Conservation (phyloP, 2,329 filamentous ascomycete species). For the Talaromyces piceae region DNA sequence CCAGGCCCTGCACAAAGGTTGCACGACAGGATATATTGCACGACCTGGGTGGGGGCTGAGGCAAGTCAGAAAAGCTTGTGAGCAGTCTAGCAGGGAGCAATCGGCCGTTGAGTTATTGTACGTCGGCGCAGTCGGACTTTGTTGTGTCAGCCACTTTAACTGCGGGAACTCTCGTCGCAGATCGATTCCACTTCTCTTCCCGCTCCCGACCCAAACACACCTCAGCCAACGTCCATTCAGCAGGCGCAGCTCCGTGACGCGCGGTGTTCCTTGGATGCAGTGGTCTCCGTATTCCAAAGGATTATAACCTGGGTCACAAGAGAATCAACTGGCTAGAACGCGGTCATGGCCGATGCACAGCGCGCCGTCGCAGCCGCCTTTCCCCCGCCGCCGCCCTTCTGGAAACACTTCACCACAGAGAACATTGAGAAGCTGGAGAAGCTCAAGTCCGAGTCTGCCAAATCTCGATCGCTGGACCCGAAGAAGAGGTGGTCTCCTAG, state of each 20-base stretch:
- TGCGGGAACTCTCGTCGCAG: not conserved
- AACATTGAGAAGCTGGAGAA: constrained; percentile 57
- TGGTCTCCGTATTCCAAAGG: too few relatives aligned
- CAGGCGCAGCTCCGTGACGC: not conserved
- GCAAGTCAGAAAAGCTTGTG: not conserved
- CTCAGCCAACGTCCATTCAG: not conserved
- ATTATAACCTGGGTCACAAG: too few relatives aligned
- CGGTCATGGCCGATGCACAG: constrained; percentile 55
- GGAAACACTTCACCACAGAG: constrained; percentile 73
- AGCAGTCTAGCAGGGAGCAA: too few relatives aligned
- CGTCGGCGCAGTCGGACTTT: not conserved
- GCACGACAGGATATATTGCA: not conserved
- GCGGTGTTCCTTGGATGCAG: too few relatives aligned
- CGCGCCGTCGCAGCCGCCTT: constrained; percentile 57
- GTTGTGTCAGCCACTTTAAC: not conserved
- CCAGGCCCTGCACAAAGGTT: too few relatives aligned
- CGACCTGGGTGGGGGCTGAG: not conserved
- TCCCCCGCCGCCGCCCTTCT: constrained; percentile 83
- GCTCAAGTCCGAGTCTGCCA: constrained; percentile 36
- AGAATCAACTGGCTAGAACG: not conserved
- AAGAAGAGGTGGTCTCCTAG: constrained; percentile 27
- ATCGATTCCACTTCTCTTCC: not conserved
- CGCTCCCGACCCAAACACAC: not conserved
- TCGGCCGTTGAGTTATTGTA: not conserved
- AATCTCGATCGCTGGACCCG: constrained; percentile 20